These are phyloP conservation scores for Brassica incana DNA, from an alignment of 345 rosid genomes.

Conservation along the genomic window DNA sequence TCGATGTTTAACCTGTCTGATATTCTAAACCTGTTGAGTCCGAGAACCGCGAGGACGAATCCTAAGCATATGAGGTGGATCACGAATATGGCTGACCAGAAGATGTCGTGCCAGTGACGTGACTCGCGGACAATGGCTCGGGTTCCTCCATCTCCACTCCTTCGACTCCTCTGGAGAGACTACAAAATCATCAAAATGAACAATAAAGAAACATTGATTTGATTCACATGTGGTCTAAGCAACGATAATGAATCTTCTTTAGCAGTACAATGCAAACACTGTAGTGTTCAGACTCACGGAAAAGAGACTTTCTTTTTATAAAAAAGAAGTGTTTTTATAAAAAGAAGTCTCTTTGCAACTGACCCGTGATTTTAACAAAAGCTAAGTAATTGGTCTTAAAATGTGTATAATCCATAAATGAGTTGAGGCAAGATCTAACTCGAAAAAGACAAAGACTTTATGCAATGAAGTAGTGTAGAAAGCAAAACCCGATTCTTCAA, in stretches of 20 bases:
- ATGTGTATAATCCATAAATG: neutral
- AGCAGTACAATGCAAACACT: constrained; percentile 20
- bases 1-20: constrained; percentile 77
- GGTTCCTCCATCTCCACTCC: constrained; percentile 47
- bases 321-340: too few species aligned
- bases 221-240: neutral
- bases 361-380: constrained; percentile 20
- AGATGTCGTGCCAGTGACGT: constrained; percentile 83
- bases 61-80: constrained; percentile 70
- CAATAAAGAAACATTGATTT: neutral
- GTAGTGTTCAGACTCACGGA: constrained; percentile 12
- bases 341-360: neutral
- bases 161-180: constrained; percentile 66
- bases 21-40: constrained; percentile 69
- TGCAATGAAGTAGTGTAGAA: neutral
- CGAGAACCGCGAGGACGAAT: constrained; percentile 59
- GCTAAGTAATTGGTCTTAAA: neutral
- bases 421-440: constrained; percentile 12
- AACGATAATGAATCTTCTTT: neutral
- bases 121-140: constrained; percentile 37
- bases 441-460: constrained; percentile 10
- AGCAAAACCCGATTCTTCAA: constrained; percentile 22
- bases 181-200: constrained; percentile 28
- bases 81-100: constrained; percentile 80
- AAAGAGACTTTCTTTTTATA: neutral